Percentiles rank a stretch among this genome's conserved stretches.
phyloP scores from a whole-genome alignment of 148 eudicot genomes.

The Chenopodium album region DNA sequence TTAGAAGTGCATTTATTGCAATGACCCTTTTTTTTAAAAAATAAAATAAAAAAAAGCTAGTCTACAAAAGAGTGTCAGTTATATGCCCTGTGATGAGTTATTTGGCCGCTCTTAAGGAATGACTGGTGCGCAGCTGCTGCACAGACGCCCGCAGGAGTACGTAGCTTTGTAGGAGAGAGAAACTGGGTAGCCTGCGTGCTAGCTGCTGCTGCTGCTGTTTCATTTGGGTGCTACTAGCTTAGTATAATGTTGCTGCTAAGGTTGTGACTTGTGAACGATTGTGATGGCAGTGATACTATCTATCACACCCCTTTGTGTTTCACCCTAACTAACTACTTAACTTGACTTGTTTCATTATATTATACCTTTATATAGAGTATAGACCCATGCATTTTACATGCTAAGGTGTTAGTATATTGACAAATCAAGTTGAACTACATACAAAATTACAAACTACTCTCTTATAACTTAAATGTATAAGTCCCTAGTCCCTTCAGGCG shows the following conservation, averaged over 20 bases:
- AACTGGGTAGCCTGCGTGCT: background rate
- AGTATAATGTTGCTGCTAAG: background rate
- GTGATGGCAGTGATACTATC: background rate
- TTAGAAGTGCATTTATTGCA: constrained; percentile 6
- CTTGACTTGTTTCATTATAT: background rate
- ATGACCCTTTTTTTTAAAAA: background rate
- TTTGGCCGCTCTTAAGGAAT: background rate
- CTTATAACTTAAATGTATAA: too few relatives aligned
- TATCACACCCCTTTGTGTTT: background rate
- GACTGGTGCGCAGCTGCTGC: constrained; percentile 8
- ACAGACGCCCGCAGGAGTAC: too few relatives aligned
- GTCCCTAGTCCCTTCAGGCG: too few relatives aligned
- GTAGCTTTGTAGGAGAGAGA: background rate
- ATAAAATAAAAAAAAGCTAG: too few relatives aligned
- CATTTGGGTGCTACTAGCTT: too few relatives aligned
- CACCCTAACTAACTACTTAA: background rate
- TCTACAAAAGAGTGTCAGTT: background rate
- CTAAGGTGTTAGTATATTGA: too few relatives aligned
- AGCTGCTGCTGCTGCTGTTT: background rate
- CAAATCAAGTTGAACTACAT: too few relatives aligned
- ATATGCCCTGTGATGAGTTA: background rate
- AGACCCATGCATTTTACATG: background rate
- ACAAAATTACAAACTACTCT: too few relatives aligned
- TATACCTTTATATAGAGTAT: background rate
- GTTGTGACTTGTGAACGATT: background rate